Evolutionary conservation across 2,329 filamentous ascomycete genomes (phyloP).

Genomic region (Sarocladium oryzae): DNA sequence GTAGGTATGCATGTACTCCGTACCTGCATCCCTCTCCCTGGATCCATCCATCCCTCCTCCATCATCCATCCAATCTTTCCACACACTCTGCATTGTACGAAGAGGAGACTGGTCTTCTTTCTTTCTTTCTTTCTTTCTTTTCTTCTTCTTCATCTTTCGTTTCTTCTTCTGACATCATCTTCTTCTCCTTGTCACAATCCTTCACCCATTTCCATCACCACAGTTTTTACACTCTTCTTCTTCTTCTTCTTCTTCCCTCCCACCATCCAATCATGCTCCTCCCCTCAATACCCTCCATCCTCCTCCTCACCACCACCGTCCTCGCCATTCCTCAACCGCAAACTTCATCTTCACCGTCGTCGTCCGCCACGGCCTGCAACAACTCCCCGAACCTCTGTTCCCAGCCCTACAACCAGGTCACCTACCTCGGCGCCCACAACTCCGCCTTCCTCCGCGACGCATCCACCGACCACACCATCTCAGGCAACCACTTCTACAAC

Average conservation of each 20-base stretch:
- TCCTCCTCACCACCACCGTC: conserved; percentile 16
- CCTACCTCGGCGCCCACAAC: conserved; percentile 72
- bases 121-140: too few species aligned
- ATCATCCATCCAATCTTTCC: too few species aligned
- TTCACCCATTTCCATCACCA: too few species aligned
- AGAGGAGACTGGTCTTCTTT: too few species aligned
- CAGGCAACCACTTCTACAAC: conserved; percentile 70
- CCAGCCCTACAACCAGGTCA: conserved; percentile 67
- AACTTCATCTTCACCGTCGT: conserved; percentile 14
- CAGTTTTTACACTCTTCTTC: background rate
- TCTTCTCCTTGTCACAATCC: too few species aligned
- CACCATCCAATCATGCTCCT: background rate
- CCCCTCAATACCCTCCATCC: background rate
- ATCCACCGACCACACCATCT: conserved; percentile 52
- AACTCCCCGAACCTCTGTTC: conserved; percentile 71
- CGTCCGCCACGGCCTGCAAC: conserved; percentile 56
- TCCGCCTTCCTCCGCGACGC: conserved; percentile 63
- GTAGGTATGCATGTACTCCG: too few species aligned
- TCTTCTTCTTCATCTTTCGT: too few species aligned
- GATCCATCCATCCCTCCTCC: too few species aligned
- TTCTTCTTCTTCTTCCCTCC: background rate
- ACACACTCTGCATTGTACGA: too few species aligned
- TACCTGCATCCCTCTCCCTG: too few species aligned
- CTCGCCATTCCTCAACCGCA: background rate
- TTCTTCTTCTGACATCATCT: too few species aligned